A percentile compares a stretch with the other conserved stretches of the same genome.
Conservation (phyloP, 768 basidiomycete species). For the Mycena maculata region DNA sequence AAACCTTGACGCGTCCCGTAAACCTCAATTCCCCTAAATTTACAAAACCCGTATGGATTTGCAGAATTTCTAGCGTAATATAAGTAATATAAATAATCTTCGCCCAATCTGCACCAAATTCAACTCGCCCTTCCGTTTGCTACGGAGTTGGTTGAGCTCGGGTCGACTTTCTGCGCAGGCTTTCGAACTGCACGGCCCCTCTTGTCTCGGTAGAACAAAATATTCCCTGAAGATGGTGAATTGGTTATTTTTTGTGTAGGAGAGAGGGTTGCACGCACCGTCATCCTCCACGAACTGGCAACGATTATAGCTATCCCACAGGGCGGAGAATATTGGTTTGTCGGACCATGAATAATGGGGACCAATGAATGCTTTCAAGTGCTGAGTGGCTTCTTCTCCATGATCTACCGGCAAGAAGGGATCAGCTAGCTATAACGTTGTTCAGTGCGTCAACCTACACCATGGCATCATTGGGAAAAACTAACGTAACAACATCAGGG, state of each 20-base stretch:
- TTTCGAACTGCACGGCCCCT: constrained; percentile 52
- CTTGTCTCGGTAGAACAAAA: constrained; percentile 60
- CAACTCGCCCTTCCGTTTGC: no score
- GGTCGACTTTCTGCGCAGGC: constrained; percentile 36
- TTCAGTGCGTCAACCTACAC: constrained; percentile 47
- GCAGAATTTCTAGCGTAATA: no score
- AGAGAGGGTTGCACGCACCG: constrained; percentile 42
- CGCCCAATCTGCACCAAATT: no score
- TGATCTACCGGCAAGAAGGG: constrained; percentile 54
- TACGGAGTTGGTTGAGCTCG: no score
- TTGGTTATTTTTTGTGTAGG: background rate
- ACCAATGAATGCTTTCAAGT: constrained; percentile 61
- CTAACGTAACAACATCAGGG: constrained; percentile 42
- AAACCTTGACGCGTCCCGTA: no score
- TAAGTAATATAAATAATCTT: no score
- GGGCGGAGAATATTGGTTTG: constrained; percentile 55
- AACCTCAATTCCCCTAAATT: no score
- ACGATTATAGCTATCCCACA: constrained; percentile 66
- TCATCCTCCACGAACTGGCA: constrained; percentile 71
- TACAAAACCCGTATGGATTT: no score
- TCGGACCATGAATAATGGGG: constrained; percentile 61
- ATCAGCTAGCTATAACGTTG: background rate
- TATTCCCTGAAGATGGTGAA: constrained; percentile 44
- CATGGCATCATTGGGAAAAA: constrained; percentile 72
- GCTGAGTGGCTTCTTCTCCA: constrained; percentile 61